A percentile compares a stretch with the other conserved stretches of the same genome.
These are phyloP conservation scores for Alternaria sp. DNA, from an alignment of 2,329 filamentous ascomycete genomes.

Conservation along the genomic window DNA sequence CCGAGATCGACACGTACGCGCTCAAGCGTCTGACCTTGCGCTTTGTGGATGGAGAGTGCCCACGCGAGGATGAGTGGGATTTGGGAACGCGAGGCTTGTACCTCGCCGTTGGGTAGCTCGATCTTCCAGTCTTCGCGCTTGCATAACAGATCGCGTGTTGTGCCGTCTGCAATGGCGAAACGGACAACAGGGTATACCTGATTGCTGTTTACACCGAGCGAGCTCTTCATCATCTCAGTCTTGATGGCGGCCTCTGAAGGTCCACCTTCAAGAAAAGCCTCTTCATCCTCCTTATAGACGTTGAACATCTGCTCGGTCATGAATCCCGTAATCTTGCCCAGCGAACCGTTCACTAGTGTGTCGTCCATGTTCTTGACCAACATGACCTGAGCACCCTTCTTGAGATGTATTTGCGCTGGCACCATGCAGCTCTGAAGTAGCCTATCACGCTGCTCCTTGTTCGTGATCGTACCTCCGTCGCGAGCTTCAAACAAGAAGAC, in stretches of 20 bases:
- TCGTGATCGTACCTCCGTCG: constrained; percentile 73
- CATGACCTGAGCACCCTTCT: constrained; percentile 96
- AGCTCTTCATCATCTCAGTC: constrained; percentile 56
- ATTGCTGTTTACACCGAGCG: constrained; percentile 55
- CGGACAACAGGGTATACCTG: constrained; percentile 81
- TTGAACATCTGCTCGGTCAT: constrained; percentile 72
- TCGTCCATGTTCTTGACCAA: constrained; percentile 99
- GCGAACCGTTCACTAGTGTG: constrained; percentile 87
- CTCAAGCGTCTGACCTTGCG: constrained; percentile 92
- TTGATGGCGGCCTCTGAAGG: constrained; percentile 49
- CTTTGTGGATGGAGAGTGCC: constrained; percentile 98
- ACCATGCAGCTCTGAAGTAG: constrained; percentile 92
- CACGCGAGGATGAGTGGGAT: constrained; percentile 90
- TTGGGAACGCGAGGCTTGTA: constrained; percentile 81
- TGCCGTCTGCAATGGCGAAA: constrained; percentile 81
- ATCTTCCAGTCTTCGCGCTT: constrained; percentile 94
- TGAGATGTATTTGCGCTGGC: constrained; percentile 77
- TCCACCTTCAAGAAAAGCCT: constrained; percentile 59
- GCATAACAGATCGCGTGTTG: constrained; percentile 76
- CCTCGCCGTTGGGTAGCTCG: constrained; percentile 91
- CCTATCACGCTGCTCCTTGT: constrained; percentile 73
- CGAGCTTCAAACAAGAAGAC: constrained; percentile 71
- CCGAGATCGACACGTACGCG: constrained; percentile 93
- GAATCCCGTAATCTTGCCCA: constrained; percentile 84
- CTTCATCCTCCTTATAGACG: constrained; percentile 63